These are phyloP conservation scores for Hawksworthiomyces lignivorus DNA, from an alignment of 2,329 filamentous ascomycete species.

Conservation along the genomic window DNA sequence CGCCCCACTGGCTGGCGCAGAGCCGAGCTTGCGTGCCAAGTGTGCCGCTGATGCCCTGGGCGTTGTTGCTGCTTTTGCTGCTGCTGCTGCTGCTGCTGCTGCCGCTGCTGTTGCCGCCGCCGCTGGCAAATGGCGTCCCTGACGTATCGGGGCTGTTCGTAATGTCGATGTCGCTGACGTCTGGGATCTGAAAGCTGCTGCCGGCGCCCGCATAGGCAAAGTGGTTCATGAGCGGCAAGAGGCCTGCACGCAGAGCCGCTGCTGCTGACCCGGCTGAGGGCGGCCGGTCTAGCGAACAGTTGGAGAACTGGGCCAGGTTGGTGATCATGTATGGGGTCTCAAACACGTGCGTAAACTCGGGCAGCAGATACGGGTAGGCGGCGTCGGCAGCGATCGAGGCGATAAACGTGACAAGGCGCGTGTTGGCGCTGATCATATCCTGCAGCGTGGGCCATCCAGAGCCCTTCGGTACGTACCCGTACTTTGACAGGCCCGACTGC, in stretches of 20 bases:
- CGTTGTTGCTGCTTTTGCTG: neutral
- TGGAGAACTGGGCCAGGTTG: conserved; percentile 52
- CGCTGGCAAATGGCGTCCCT: neutral
- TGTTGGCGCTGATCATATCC: conserved; percentile 55
- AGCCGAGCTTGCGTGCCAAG: conserved; percentile 44
- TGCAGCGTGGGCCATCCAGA: conserved; percentile 62
- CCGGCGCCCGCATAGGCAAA: conserved; percentile 57
- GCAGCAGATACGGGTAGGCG: conserved; percentile 49
- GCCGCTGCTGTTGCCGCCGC: neutral
- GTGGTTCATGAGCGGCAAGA: conserved; percentile 72
- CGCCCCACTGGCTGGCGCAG: conserved; percentile 54
- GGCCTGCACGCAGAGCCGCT: conserved; percentile 47
- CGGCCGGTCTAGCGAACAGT: conserved; percentile 64
- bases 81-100: conserved; percentile 33
- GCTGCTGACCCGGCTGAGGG: conserved; percentile 38
- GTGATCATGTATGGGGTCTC: conserved; percentile 65
- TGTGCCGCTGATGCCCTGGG: conserved; percentile 34
- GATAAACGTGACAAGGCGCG: conserved; percentile 62
- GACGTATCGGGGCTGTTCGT: conserved; percentile 58
- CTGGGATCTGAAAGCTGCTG: conserved; percentile 52
- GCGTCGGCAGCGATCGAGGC: conserved; percentile 41
- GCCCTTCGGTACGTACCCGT: conserved; percentile 51
- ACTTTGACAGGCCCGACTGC: conserved; percentile 49
- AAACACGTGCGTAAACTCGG: conserved; percentile 61
- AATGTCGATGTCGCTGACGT: conserved; percentile 48